Percentiles rank a stretch among this genome's conserved stretches.
Conservation (phyloP, 1,284 basidiomycete genomes). For the Cystobasidium pallidum region DNA sequence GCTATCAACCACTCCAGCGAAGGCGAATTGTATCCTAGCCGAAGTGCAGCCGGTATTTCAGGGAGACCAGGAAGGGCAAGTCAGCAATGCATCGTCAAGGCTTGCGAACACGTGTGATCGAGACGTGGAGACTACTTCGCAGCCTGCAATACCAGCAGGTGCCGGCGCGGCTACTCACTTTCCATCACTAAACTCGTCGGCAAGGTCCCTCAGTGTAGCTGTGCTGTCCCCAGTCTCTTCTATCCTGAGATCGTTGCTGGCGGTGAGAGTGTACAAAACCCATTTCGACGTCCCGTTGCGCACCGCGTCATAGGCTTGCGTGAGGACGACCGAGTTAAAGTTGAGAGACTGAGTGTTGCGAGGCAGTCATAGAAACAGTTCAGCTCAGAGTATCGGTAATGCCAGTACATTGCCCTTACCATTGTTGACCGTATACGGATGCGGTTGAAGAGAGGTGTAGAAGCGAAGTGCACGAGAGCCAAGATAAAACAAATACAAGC, state of each 20-base stretch:
- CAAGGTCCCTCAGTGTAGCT: slow-evolving; percentile 83
- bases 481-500: no score
- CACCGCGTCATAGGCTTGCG: slow-evolving; percentile 32
- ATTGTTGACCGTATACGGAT: no score
- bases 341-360: slow-evolving; percentile 17
- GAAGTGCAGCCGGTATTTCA: background rate
- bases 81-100: slow-evolving; percentile 8
- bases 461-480: background rate
- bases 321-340: slow-evolving; percentile 27
- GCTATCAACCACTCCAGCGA: slow-evolving; percentile 82
- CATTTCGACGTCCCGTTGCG: slow-evolving; percentile 39
- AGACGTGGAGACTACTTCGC: slow-evolving; percentile 34
- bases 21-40: slow-evolving; percentile 88
- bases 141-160: background rate
- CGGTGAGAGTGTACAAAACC: slow-evolving; percentile 45
- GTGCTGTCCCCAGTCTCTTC: slow-evolving; percentile 61
- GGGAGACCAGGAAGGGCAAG: background rate
- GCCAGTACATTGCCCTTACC: background rate
- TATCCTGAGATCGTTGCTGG: slow-evolving; percentile 48
- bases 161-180: slow-evolving; percentile 62
- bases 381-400: background rate
- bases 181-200: slow-evolving; percentile 93
- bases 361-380: slow-evolving; percentile 1
- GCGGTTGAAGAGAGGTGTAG: no score
- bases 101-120: slow-evolving; percentile 26